These are phyloP conservation scores for Lyophyllum shimeji DNA, from an alignment of 768 basidiomycete genomes.

Conservation along the genomic window DNA sequence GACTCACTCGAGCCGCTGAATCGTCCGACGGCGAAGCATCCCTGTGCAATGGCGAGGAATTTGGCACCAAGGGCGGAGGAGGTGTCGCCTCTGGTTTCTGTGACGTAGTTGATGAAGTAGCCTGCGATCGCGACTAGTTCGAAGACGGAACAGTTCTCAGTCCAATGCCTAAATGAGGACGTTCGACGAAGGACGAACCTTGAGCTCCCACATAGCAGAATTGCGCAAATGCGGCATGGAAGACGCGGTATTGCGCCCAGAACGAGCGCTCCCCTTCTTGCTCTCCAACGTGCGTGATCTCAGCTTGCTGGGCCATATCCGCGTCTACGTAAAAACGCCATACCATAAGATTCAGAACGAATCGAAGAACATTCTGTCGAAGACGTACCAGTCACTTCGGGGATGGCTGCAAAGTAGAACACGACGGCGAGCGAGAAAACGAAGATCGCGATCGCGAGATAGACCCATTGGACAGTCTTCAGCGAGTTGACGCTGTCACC, in stretches of 20 bases:
- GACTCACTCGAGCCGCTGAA: conserved; percentile 30
- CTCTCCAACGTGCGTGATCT: conserved; percentile 28
- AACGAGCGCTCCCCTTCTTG: conserved; percentile 26
- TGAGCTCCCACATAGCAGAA: conserved; percentile 33
- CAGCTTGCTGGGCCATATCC: conserved; percentile 34
- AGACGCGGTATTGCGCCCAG: conserved; percentile 27
- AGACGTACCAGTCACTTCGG: conserved; percentile 31
- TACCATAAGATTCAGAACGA: neutral
- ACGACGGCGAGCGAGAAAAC: conserved; percentile 30
- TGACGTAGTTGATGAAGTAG: conserved; percentile 34
- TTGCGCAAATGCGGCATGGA: conserved; percentile 32
- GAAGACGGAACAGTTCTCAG: neutral
- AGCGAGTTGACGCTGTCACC: conserved; percentile 29
- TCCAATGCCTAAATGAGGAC: neutral
- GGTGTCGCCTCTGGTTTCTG: conserved; percentile 25
- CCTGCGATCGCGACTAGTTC: conserved; percentile 28
- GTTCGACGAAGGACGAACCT: conserved; percentile 15
- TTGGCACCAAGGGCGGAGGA: conserved; percentile 26
- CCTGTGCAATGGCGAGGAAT: conserved; percentile 32
- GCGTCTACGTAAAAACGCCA: conserved; percentile 18
- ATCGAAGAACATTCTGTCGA: neutral
- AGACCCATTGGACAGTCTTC: conserved; percentile 34
- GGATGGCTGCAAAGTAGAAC: conserved; percentile 32
- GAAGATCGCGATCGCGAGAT: conserved; percentile 32
- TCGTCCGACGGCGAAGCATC: conserved; percentile 30